Conservation (phyloP, 2,329 filamentous ascomycete genomes). For the Colletotrichum liaoningense region DNA sequence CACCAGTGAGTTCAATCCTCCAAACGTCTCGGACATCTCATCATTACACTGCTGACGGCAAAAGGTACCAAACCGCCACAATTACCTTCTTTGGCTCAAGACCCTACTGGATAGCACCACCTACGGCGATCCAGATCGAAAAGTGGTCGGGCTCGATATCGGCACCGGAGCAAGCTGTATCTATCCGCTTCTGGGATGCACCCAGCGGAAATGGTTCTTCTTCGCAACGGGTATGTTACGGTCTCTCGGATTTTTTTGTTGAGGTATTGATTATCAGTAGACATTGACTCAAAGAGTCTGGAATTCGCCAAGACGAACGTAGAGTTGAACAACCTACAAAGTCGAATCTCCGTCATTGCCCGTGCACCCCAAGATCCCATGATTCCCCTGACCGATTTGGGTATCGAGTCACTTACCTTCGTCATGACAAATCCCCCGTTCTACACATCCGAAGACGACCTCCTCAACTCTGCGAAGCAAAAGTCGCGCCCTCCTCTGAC, state of each 20-base stretch:
- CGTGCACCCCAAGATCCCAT: slow-evolving; percentile 65
- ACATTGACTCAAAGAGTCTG: slow-evolving; percentile 81
- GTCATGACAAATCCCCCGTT: slow-evolving; percentile 97
- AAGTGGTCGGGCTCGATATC: slow-evolving; percentile 80
- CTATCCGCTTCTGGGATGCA: slow-evolving; percentile 85
- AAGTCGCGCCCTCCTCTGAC: slow-evolving; percentile 78
- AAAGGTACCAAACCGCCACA: slow-evolving; percentile 77
- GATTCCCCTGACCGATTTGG: slow-evolving; percentile 70
- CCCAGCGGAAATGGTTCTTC: slow-evolving; percentile 79
- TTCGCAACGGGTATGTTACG: slow-evolving; percentile 65
- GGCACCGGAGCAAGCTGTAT: slow-evolving; percentile 93
- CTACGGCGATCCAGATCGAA: slow-evolving; percentile 59
- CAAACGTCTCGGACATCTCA: not conserved
- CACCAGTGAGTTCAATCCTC: slow-evolving; percentile 68
- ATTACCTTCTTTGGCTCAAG: slow-evolving; percentile 93
- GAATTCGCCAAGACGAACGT: slow-evolving; percentile 76
- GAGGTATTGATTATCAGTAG: slow-evolving; percentile 47
- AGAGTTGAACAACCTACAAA: slow-evolving; percentile 69
- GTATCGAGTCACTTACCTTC: slow-evolving; percentile 74
- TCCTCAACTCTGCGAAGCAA: slow-evolving; percentile 70
- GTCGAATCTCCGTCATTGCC: slow-evolving; percentile 72
- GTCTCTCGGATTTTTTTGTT: not conserved
- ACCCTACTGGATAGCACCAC: slow-evolving; percentile 79
- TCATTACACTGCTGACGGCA: slow-evolving; percentile 1
- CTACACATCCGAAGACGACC: slow-evolving; percentile 79